These are phyloP conservation scores for Fusarium graminum DNA, from an alignment of 2,329 filamentous ascomycete genomes.

Conservation along the genomic window DNA sequence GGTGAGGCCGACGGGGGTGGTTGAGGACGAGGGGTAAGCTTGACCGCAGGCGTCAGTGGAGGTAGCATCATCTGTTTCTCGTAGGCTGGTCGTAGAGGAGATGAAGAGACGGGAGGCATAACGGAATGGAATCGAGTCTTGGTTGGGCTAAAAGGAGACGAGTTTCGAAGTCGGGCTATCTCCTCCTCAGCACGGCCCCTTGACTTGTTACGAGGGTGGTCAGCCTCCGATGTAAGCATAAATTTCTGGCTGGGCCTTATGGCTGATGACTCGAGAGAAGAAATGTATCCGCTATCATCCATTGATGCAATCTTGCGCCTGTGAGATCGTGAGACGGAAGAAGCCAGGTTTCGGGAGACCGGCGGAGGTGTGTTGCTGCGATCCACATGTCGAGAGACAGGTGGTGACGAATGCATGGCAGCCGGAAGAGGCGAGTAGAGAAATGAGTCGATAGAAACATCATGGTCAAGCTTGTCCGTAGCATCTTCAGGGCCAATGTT, in stretches of 20 bases:
- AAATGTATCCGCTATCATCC: constrained; percentile 96
- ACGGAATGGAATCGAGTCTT: constrained; percentile 71
- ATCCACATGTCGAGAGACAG: constrained; percentile 72
- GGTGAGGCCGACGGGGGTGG: constrained; percentile 85
- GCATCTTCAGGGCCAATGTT: constrained; percentile 66
- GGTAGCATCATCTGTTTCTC: constrained; percentile 76
- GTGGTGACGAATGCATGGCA: constrained; percentile 90
- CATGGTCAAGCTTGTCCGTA: constrained; percentile 60
- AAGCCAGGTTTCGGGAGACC: constrained; percentile 69
- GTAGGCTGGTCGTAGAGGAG: constrained; percentile 70
- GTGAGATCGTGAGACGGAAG: constrained; percentile 75
- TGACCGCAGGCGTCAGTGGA: constrained; percentile 85
- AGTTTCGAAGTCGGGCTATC: constrained; percentile 91
- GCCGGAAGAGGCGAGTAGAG: constrained; percentile 78
- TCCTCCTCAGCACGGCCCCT: constrained; percentile 94
- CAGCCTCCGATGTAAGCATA: constrained; percentile 81
- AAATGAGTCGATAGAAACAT: constrained; percentile 60
- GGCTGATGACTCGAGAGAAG: constrained; percentile 91
- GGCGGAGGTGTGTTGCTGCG: constrained; percentile 83
- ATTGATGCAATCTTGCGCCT: constrained; percentile 84
- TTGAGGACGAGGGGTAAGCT: constrained; percentile 74
- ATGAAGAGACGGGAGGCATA: constrained; percentile 72
- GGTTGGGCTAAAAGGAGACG: constrained; percentile 91
- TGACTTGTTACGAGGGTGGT: constrained; percentile 80
- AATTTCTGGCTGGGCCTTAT: constrained; percentile 77